Percentiles rank a stretch among this genome's conserved stretches.
Evolutionary conservation across 1,284 basidiomycete species (phyloP).

Genomic region (Phylloporus sp.): DNA sequence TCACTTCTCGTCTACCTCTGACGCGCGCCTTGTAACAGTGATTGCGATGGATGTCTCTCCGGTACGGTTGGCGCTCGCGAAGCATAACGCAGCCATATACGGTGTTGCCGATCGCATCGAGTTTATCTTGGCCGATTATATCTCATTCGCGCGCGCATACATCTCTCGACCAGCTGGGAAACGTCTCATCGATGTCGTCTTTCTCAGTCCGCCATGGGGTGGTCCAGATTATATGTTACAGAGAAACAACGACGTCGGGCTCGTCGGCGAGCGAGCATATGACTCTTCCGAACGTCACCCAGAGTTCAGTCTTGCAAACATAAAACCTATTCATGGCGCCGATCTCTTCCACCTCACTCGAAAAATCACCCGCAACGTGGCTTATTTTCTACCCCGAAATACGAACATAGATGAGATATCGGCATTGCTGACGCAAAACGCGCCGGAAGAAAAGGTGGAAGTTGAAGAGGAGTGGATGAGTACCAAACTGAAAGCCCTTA

Average conservation of each 20-base stretch:
- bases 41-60: slow-evolving; percentile 93
- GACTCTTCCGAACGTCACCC: slow-evolving; percentile 45
- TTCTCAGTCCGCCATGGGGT: slow-evolving; percentile 95
- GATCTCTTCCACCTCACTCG: slow-evolving; percentile 80
- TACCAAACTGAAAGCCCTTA: slow-evolving; percentile 80
- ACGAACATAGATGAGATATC: slow-evolving; percentile 76
- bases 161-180: slow-evolving; percentile 36
- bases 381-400: slow-evolving; percentile 92
- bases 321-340: slow-evolving; percentile 81
- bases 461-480: slow-evolving; percentile 93
- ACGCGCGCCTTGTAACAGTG: slow-evolving; percentile 49
- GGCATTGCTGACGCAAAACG: slow-evolving; percentile 43
- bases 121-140: slow-evolving; percentile 89
- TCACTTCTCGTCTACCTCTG: slow-evolving; percentile 7
- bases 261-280: slow-evolving; percentile 25
- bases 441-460: slow-evolving; percentile 59
- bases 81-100: slow-evolving; percentile 91
- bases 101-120: slow-evolving; percentile 95
- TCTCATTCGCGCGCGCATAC: slow-evolving; percentile 74
- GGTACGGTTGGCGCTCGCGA: slow-evolving; percentile 81
- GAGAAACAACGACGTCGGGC: slow-evolving; percentile 9
- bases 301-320: slow-evolving; percentile 70
- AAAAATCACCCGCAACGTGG: slow-evolving; percentile 77
- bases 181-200: slow-evolving; percentile 81
- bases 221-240: slow-evolving; percentile 72